Evolutionary conservation across 805 yeast species (phyloP).

Genomic region (Clavispora asparagi): DNA sequence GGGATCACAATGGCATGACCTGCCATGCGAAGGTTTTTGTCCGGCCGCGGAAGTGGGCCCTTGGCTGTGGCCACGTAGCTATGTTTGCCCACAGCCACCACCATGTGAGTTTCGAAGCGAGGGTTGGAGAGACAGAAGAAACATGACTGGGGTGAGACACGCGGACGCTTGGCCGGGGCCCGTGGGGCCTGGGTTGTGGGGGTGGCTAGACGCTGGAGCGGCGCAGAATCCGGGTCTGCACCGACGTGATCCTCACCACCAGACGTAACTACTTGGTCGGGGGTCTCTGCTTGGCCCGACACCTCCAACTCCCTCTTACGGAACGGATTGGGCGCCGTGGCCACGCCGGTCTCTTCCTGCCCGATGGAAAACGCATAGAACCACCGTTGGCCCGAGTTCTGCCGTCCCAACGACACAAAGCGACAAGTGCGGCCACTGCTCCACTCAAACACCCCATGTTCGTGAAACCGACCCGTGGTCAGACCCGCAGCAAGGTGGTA

Average conservation of each 20-base stretch:
- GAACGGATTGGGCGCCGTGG: constrained; percentile 20
- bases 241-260: no score
- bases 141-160: constrained; percentile 58
- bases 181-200: not conserved
- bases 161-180: constrained; percentile 19
- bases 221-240: no score
- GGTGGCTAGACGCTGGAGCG: no score
- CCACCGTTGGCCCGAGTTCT: constrained; percentile 56
- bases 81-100: constrained; percentile 64
- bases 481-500: constrained; percentile 63
- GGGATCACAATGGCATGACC: constrained; percentile 85
- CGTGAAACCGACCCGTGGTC: constrained; percentile 44
- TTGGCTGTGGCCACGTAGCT: constrained; percentile 74
- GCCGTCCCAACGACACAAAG: constrained; percentile 60
- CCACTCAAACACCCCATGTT: constrained; percentile 59
- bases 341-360: constrained; percentile 15
- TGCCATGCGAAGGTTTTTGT: constrained; percentile 47
- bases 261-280: no score
- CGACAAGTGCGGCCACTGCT: constrained; percentile 44
- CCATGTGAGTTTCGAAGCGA: constrained; percentile 70
- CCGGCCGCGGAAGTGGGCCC: constrained; percentile 70
- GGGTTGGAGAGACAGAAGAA: constrained; percentile 84
- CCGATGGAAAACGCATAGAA: constrained; percentile 60
- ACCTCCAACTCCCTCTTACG: not conserved
- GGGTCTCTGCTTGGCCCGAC: no score